Conservation (phyloP, 192 early-diverging fungal species). For the Entrophospora sp. region DNA sequence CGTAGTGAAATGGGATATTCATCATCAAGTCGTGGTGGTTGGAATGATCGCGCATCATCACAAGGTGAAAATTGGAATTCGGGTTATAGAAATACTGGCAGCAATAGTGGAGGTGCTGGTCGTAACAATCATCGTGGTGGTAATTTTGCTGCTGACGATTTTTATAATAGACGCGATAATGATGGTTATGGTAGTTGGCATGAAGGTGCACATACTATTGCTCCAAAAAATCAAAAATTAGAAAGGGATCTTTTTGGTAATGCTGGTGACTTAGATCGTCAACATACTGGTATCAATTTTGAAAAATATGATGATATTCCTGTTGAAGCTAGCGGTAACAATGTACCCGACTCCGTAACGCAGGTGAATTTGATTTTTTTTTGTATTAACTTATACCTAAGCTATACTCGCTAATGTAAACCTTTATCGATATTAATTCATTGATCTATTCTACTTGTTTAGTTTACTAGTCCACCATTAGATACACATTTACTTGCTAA, state of each 20-base stretch:
- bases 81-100: constrained; percentile 32
- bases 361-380: no score
- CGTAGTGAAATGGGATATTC: constrained; percentile 22
- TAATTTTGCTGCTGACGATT: background rate
- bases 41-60: constrained; percentile 38
- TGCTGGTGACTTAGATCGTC: constrained; percentile 65
- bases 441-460: constrained; percentile 1
- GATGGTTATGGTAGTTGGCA: constrained; percentile 53
- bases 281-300: constrained; percentile 95
- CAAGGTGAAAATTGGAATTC: constrained; percentile 12
- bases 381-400: no score
- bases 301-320: constrained; percentile 99
- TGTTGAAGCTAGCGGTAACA: constrained; percentile 75
- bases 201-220: constrained; percentile 73
- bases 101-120: constrained; percentile 26
- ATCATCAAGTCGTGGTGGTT: constrained; percentile 16
- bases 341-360: constrained; percentile 56
- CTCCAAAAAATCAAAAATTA: constrained; percentile 64
- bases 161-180: constrained; percentile 26
- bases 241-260: constrained; percentile 73
- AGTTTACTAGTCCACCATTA: constrained; percentile 54
- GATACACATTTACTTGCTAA: constrained; percentile 83
- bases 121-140: constrained; percentile 19
- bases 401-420: no score
- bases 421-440: no score